Base-by-base conservation (phyloP, 2,329 filamentous ascomycete species). In the Exophiala viscosa region DNA sequence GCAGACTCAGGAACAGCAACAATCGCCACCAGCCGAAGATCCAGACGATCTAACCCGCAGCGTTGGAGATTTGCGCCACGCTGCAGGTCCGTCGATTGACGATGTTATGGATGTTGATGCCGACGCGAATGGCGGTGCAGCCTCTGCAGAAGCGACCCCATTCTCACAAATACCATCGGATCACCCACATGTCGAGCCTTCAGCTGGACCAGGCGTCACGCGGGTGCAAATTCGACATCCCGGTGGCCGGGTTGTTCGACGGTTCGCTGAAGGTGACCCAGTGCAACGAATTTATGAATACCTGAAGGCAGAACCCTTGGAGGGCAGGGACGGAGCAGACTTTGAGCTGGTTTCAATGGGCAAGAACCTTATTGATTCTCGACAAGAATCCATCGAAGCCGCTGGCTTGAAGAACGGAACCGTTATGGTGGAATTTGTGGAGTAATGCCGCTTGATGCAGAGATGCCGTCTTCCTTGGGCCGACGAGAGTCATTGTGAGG, bases 311-410 rank as follows among this genome's bases (percentile, higher is more conserved):
- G 84, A 87, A 54, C 88, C 90, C 1, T 70, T 95, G 44, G 86
- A 91, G 60, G 90, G 87, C 63, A 92, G 90, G 69, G 80, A 82
- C 28, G 88, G 86, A 0, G 70, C 86, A 10, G 80, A 83, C 57
- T 99, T 99, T 71, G 92, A 97, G 69, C 79, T 99, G 60, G 90
- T 93, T 69, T 82, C 82, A 58, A 87, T 95, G 83, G 89, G 90
- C 43, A 86, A 86, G 66, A 93, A 99, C 64, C 72, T 99, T 54
- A 86, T 96, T 38, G 84, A 87, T 14, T 73, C 77, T 49, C 75
- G 96, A 44, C 85, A 90, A 43, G 73, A 79, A 59, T 88, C 84
- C 1, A 87, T 99, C 55, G 83, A 83, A 61, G 86, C 90, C 65
- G 89, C 87, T 0, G 90, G 91, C 0, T 71, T 99, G 63, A 95